Percentiles rank a stretch among this genome's conserved stretches.
These are phyloP conservation scores for Leptomonas pyrrhocoris DNA, from an alignment of 208 protist genomes.

Conservation along the genomic window DNA sequence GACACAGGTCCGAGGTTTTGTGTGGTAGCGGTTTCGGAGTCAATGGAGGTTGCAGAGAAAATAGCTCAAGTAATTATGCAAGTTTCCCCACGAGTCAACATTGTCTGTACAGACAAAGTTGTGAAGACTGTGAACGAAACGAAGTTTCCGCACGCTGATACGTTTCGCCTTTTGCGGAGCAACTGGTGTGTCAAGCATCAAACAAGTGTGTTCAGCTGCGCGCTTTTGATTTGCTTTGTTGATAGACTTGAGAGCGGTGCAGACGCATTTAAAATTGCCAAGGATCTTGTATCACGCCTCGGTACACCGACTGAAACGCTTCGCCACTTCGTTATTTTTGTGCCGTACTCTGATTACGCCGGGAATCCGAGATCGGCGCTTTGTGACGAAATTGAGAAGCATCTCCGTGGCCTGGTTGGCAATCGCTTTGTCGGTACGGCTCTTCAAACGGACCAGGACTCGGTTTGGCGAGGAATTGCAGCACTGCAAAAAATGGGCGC, in stretches of 20 bases:
- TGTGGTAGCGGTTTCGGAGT: constrained; percentile 33
- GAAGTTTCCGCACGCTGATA: neutral
- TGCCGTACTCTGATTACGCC: constrained; percentile 10
- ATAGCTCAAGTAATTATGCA: constrained; percentile 21
- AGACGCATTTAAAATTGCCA: constrained; percentile 5
- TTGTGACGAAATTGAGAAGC: constrained; percentile 20
- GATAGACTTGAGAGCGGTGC: constrained; percentile 11
- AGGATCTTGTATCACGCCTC: constrained; percentile 28
- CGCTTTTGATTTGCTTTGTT: constrained; percentile 24
- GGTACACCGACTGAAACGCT: constrained; percentile 9
- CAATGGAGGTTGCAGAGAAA: constrained; percentile 32
- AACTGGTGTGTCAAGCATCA: constrained; percentile 38
- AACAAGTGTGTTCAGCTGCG: constrained; percentile 30
- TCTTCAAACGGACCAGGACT: constrained; percentile 24
- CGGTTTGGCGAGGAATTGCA: constrained; percentile 23
- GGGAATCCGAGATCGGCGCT: constrained; percentile 7
- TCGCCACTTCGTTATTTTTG: constrained; percentile 29
- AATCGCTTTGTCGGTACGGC: constrained; percentile 26
- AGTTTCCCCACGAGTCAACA: constrained; percentile 6
- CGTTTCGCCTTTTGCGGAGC: constrained; percentile 25
- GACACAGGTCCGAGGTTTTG: constrained; percentile 44
- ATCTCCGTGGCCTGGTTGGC: constrained; percentile 23
- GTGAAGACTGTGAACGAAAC: neutral
- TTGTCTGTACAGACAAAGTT: constrained; percentile 32
- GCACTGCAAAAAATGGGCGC: constrained; percentile 23